phyloP scores from a whole-genome alignment of 2,329 filamentous ascomycete species.

The Penicillium paneum region DNA sequence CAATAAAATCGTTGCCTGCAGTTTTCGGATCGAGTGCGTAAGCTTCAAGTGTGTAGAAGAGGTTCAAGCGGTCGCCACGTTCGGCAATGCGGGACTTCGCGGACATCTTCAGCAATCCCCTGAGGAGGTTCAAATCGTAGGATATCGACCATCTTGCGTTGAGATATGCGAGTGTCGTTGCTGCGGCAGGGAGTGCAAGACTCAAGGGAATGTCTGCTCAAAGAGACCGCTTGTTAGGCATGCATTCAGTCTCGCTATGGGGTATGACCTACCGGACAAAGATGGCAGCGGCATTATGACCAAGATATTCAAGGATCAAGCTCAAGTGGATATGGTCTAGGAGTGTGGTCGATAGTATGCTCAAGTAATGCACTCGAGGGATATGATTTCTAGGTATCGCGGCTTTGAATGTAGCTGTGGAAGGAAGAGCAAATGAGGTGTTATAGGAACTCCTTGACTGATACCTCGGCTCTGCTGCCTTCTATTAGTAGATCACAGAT shows the following conservation, averaged over 20 bases:
- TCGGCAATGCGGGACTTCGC: constrained; percentile 49
- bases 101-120: constrained; percentile 49
- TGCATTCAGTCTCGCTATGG: not conserved
- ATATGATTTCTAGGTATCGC: too few species aligned
- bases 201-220: constrained; percentile 36
- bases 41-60: constrained; percentile 73
- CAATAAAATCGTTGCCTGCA: constrained; percentile 54
- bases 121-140: constrained; percentile 64
- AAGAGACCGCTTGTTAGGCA: constrained; percentile 4
- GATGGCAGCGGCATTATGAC: constrained; percentile 1
- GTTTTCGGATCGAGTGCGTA: constrained; percentile 58
- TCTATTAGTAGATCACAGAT: not conserved
- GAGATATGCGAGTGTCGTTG: constrained; percentile 70
- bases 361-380: too few species aligned
- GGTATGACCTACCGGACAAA: not conserved
- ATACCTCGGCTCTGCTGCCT: not conserved
- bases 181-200: constrained; percentile 58
- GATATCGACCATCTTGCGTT: constrained; percentile 67
- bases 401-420: not conserved
- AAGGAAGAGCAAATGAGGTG: not conserved
- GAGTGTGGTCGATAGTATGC: not conserved
- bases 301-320: not conserved
- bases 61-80: constrained; percentile 60
- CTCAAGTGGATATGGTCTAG: not conserved
- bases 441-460: not conserved